Evolutionary conservation across 2,329 filamentous ascomycete species (phyloP).

Genomic region (Beauveria australis): DNA sequence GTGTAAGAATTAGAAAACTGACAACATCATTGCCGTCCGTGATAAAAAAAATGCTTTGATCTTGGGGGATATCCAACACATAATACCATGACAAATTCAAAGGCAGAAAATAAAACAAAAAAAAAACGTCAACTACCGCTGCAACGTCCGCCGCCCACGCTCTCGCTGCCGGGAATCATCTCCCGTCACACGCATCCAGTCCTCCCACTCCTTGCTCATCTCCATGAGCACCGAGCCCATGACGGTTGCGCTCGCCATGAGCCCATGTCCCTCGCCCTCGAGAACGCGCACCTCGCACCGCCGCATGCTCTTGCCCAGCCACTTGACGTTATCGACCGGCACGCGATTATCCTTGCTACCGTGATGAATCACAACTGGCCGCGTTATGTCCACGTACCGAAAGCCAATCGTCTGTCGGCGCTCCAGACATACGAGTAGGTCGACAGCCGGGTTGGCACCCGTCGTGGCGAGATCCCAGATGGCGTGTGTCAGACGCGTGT

Average conservation of each 20-base stretch:
- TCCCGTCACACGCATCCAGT: constrained; percentile 62
- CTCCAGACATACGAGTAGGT: constrained; percentile 87
- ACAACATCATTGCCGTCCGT: not conserved
- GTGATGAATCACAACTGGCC: constrained; percentile 88
- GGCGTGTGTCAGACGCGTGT: constrained; percentile 76
- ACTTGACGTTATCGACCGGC: constrained; percentile 88
- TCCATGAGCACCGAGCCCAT: constrained; percentile 95
- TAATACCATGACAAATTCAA: not conserved
- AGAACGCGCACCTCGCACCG: constrained; percentile 85
- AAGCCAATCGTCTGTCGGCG: constrained; percentile 88
- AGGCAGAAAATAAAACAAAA: too few species aligned
- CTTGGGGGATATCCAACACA: not conserved
- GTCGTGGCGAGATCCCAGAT: constrained; percentile 93
- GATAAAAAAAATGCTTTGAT: not conserved
- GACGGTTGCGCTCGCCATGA: constrained; percentile 89
- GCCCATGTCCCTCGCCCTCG: constrained; percentile 83
- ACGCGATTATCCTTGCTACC: constrained; percentile 85
- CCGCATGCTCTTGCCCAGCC: constrained; percentile 90
- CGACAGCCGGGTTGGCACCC: constrained; percentile 87
- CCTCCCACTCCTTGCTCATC: constrained; percentile 89
- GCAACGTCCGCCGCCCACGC: not conserved
- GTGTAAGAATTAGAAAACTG: not conserved
- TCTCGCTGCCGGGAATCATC: constrained; percentile 21
- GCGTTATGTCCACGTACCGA: constrained; percentile 90
- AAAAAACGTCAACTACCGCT: not conserved